A percentile compares a stretch with the other conserved stretches of the same genome.
These are phyloP conservation scores for Mycosphaerella arachidis DNA, from an alignment of 2,329 filamentous ascomycete genomes.

Conservation along the genomic window DNA sequence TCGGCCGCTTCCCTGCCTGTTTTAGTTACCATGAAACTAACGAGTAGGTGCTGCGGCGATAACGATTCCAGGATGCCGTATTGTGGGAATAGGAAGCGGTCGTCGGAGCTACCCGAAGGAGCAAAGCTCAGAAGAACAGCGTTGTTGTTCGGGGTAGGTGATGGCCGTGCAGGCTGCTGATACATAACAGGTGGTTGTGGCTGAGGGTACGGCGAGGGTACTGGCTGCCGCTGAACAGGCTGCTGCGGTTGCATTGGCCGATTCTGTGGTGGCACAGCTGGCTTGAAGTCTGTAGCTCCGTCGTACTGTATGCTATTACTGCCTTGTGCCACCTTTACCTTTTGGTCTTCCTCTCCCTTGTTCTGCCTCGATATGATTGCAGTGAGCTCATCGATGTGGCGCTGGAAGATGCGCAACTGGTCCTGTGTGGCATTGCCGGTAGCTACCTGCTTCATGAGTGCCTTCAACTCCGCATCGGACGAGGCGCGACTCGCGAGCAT, in stretches of 20 bases:
- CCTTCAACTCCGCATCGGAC: slow-evolving; percentile 66
- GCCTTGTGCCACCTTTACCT: slow-evolving; percentile 9
- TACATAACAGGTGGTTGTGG: slow-evolving; percentile 10
- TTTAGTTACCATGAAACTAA: slow-evolving; percentile 72
- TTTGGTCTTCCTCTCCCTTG: slow-evolving; percentile 21
- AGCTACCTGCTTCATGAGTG: slow-evolving; percentile 79
- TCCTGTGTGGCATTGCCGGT: slow-evolving; percentile 66
- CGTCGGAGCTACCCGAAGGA: slow-evolving; percentile 55
- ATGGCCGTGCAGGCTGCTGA: slow-evolving; percentile 15
- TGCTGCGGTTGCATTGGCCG: slow-evolving; percentile 14
- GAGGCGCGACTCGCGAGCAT: slow-evolving; percentile 72
- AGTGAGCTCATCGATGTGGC: slow-evolving; percentile 75
- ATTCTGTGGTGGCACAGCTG: slow-evolving; percentile 6
- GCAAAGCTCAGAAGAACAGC: slow-evolving; percentile 65
- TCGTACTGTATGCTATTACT: slow-evolving; percentile 23
- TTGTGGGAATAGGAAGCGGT: slow-evolving; percentile 74
- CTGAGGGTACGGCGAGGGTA: slow-evolving; percentile 8
- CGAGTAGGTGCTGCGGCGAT: slow-evolving; percentile 52
- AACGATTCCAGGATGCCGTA: slow-evolving; percentile 71
- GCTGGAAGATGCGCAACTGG: slow-evolving; percentile 71
- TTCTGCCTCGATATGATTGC: slow-evolving; percentile 43
- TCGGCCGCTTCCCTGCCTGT: slow-evolving; percentile 58
- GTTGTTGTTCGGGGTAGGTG: slow-evolving; percentile 48
- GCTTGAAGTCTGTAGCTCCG: slow-evolving; percentile 12
- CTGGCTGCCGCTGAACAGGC: slow-evolving; percentile 6